These are phyloP conservation scores for Phaffia tasmanica DNA, from an alignment of 768 basidiomycete species.

Conservation along the genomic window DNA sequence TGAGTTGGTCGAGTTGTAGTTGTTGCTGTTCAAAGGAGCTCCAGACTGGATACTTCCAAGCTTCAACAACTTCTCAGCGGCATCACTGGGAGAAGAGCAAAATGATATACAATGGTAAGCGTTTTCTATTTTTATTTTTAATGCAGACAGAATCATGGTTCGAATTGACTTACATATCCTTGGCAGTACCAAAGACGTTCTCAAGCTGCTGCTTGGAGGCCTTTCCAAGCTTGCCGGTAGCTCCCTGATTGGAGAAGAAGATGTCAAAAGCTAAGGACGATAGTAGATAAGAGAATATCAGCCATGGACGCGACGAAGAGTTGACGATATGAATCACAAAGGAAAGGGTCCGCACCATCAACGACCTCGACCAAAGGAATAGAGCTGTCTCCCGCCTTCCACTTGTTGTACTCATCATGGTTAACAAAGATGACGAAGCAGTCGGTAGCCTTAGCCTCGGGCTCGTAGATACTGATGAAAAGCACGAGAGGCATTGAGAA, in stretches of 20 bases:
- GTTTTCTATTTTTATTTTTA: no score
- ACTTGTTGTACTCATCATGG: slow-evolving; percentile 25
- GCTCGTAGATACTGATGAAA: slow-evolving; percentile 24
- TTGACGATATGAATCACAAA: not conserved
- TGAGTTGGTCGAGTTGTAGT: no score
- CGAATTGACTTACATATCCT: slow-evolving; percentile 39
- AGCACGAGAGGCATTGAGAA: not conserved
- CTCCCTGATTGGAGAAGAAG: slow-evolving; percentile 59
- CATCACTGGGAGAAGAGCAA: no score
- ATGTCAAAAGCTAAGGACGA: slow-evolving; percentile 54
- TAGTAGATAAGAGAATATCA: not conserved
- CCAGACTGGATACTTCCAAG: no score
- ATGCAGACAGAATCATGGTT: no score
- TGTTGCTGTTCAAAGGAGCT: no score
- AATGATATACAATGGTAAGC: no score
- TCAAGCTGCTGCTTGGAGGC: slow-evolving; percentile 79
- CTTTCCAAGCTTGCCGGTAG: slow-evolving; percentile 61
- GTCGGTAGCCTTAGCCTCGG: slow-evolving; percentile 23
- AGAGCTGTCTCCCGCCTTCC: slow-evolving; percentile 23
- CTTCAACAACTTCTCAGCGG: no score
- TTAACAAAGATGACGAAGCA: slow-evolving; percentile 24
- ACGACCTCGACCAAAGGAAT: slow-evolving; percentile 21
- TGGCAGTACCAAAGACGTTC: slow-evolving; percentile 53
- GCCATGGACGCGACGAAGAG: not conserved
- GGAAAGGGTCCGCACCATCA: slow-evolving; percentile 29